phyloP scores from a whole-genome alignment of 1,139 yeast genomes.

The Nematodospora anomalae region DNA sequence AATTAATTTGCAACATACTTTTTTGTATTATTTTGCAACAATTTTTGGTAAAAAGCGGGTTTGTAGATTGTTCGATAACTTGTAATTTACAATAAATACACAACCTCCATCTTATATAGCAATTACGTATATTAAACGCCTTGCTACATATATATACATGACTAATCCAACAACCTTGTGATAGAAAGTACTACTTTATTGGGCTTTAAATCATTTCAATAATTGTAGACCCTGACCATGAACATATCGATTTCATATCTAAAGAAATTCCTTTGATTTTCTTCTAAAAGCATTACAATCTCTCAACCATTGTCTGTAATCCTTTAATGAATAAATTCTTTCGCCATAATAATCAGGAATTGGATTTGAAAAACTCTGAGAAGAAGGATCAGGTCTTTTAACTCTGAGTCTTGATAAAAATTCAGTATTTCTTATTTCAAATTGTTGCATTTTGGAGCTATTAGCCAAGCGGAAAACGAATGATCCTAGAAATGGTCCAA shows the following conservation, averaged over 20 bases:
- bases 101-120: slow-evolving; percentile 1
- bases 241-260: slow-evolving; percentile 4
- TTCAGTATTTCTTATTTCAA: slow-evolving; percentile 62
- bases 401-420: slow-evolving; percentile 72
- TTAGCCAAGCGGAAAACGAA: slow-evolving; percentile 59
- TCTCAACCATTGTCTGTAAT: slow-evolving; percentile 92
- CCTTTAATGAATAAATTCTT: slow-evolving; percentile 81
- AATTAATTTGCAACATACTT: slow-evolving; percentile 1
- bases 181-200: too few relatives aligned
- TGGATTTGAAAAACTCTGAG: slow-evolving; percentile 89
- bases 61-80: slow-evolving; percentile 3
- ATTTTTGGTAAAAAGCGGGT: background rate
- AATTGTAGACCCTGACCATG: too few relatives aligned
- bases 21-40: background rate
- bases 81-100: slow-evolving; percentile 1
- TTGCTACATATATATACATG: background rate
- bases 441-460: slow-evolving; percentile 47
- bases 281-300: slow-evolving; percentile 90
- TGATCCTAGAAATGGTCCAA: slow-evolving; percentile 84
- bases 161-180: too few relatives aligned
- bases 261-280: slow-evolving; percentile 79
- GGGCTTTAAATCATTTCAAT: too few relatives aligned
- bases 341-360: slow-evolving; percentile 98
- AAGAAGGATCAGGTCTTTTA: slow-evolving; percentile 91
- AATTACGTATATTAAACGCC: background rate